These are phyloP conservation scores for Annulohypoxylon maeteangense DNA, from an alignment of 495 filamentous ascomycete species.

Conservation along the genomic window DNA sequence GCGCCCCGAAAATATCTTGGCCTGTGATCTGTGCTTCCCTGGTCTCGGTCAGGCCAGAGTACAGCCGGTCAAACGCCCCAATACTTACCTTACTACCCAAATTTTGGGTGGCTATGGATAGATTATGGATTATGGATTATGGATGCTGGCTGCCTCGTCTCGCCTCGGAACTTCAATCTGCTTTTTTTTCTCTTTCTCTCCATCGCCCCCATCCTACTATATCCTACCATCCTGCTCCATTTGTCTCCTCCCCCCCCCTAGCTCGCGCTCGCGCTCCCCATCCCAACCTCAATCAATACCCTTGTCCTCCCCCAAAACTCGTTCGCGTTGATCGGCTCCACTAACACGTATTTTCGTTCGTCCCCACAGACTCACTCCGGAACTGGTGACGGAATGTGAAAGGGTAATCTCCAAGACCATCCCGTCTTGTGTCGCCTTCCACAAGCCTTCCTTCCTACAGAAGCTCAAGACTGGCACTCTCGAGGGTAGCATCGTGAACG, in stretches of 20 bases:
- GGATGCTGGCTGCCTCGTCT: conserved; percentile 46
- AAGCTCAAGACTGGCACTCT: conserved; percentile 60
- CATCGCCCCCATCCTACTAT: conserved; percentile 19
- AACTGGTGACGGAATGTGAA: conserved; percentile 61
- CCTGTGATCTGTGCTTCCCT: conserved; percentile 37
- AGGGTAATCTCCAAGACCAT: conserved; percentile 61
- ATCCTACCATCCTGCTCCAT: conserved; percentile 14
- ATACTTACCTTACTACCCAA: conserved; percentile 14
- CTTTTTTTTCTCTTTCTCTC: conserved; percentile 10
- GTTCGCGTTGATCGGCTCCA: conserved; percentile 44
- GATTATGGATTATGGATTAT: conserved; percentile 3
- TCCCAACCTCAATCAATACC: conserved; percentile 37
- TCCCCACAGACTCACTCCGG: conserved; percentile 57
- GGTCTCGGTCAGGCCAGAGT: conserved; percentile 42
- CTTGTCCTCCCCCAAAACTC: conserved; percentile 42
- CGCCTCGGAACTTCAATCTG: conserved; percentile 45
- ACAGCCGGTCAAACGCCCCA: conserved; percentile 38
- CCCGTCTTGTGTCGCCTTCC: conserved; percentile 63
- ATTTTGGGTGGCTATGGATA: conserved; percentile 41
- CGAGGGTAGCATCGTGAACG: conserved; percentile 60
- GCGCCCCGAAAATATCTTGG: conserved; percentile 35
- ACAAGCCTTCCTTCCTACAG: conserved; percentile 63
- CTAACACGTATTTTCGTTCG: conserved; percentile 46
- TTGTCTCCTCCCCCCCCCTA: conserved; percentile 42
- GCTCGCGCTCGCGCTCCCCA: conserved; percentile 24